A percentile compares a stretch with the other conserved stretches of the same genome.
Evolutionary conservation across 2,329 filamentous ascomycete genomes (phyloP).

Genomic region (Ambrosiella xylebori): DNA sequence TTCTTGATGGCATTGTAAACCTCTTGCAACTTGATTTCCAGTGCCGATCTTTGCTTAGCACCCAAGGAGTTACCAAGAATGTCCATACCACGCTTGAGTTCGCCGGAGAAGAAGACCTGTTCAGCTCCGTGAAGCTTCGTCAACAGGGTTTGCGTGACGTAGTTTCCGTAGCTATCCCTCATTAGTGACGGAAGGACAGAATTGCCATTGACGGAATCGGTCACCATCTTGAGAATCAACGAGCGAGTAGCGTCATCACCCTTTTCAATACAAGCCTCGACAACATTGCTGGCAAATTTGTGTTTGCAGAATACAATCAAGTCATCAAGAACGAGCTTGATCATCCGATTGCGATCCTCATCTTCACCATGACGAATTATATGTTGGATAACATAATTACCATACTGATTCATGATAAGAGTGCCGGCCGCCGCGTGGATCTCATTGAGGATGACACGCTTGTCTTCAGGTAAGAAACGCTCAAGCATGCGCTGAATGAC

Average conservation of each 20-base stretch:
- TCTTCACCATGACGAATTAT: constrained; percentile 63
- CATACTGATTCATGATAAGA: constrained; percentile 74
- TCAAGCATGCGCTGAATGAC: constrained; percentile 89
- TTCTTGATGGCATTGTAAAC: constrained; percentile 9
- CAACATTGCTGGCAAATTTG: constrained; percentile 93
- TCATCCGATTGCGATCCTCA: constrained; percentile 56
- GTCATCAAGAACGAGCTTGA: constrained; percentile 53
- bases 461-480: constrained; percentile 55
- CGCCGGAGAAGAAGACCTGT: constrained; percentile 39
- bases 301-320: constrained; percentile 70
- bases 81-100: constrained; percentile 45
- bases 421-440: constrained; percentile 53
- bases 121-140: constrained; percentile 42
- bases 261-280: constrained; percentile 73
- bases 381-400: constrained; percentile 93
- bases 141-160: constrained; percentile 83
- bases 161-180: constrained; percentile 86
- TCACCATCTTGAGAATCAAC: constrained; percentile 1
- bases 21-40: constrained; percentile 19
- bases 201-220: constrained; percentile 34
- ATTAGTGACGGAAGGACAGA: constrained; percentile 61
- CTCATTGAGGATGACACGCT: constrained; percentile 56
- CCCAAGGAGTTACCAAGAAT: constrained; percentile 46
- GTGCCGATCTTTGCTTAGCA: constrained; percentile 38
- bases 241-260: not conserved